Evolutionary conservation across 129 eudicot genomes (phyloP).

Genomic region (Apium graveolens): DNA sequence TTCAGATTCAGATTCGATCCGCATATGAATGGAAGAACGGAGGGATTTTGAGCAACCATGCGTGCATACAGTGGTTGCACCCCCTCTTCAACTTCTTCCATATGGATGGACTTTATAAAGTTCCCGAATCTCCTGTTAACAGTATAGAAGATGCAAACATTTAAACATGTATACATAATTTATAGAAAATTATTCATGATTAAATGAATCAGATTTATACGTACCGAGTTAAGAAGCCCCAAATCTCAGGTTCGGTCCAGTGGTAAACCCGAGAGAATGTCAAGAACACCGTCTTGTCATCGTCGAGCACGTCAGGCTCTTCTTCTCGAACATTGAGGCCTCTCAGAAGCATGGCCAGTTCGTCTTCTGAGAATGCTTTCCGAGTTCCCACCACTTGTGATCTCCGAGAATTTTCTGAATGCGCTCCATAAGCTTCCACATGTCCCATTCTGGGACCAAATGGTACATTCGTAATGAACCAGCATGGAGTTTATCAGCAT

Average conservation of each 20-base stretch:
- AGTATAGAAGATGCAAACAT: background rate
- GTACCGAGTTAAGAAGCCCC: conserved; percentile 30
- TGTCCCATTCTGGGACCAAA: background rate
- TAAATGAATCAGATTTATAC: background rate
- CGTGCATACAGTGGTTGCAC: conserved; percentile 34
- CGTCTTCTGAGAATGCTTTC: background rate
- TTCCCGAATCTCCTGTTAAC: conserved; percentile 28
- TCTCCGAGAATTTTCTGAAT: background rate
- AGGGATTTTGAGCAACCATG: conserved; percentile 19
- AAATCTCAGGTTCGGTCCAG: conserved; percentile 26
- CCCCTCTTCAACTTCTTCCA: conserved; percentile 20
- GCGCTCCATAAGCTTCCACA: background rate
- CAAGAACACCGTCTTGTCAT: background rate
- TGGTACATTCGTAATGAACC: no score
- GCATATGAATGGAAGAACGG: conserved; percentile 11
- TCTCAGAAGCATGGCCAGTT: background rate
- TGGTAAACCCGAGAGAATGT: background rate
- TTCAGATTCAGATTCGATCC: background rate
- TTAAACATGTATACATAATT: no score
- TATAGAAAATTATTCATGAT: no score
- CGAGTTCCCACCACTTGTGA: background rate
- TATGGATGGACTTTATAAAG: conserved; percentile 21
- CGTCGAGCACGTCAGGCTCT: background rate
- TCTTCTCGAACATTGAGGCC: background rate
- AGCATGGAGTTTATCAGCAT: no score